Evolutionary conservation across 352 stramenopile genomes (phyloP), one percentile per base, ranked within the genome.

Genomic region (Phytophthora multivora): DNA sequence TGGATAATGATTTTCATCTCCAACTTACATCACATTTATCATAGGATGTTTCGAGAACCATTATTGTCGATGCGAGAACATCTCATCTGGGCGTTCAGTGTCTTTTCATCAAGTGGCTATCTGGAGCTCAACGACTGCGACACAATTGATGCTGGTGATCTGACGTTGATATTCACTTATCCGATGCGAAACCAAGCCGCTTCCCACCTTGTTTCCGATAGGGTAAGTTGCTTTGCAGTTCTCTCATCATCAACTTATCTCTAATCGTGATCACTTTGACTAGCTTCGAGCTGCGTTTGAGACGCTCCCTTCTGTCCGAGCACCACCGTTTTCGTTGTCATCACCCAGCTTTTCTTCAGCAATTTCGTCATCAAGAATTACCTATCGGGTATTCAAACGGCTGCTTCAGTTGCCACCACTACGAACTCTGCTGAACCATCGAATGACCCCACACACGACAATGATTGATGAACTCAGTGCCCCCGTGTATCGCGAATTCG

Each of bases 11-110:
- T 19, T 15, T 42, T 9, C n/a, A 13, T 43, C 25, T 49, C n/a
- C 5, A 11, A 51, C 19, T 63, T 7, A 56, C 39, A 19, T 12
- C 2, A 13, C 31, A 11, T 42, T 47, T 47, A 45, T 18, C 54
- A 23, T 41, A 67, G 74, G 21, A 79, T 90, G 69, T 78, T 91
- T 18, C 70, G 79, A 45, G 60, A 89, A 40, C 83, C 81, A n/a
- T 53, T 89, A 45, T 41, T 84, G 43, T 66, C 69, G 12, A 65
- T 88, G 41, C 69, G 67, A 15, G 78, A 89, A 50, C 82, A 91
- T 21, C 46, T 90, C 19, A 46, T 38, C 12, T 93, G 79, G 79
- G 66, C 71, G 12, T 91, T 91, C 33, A 75, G 71, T 36, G 61
- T 82, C 26, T 91, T 86, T 45, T 55, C 65, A 3, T 89, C 79